Evolutionary conservation across 257 asterid species (phyloP), one percentile per base, ranked within the genome.

Genomic region (Fraxinus pennsylvanica): DNA sequence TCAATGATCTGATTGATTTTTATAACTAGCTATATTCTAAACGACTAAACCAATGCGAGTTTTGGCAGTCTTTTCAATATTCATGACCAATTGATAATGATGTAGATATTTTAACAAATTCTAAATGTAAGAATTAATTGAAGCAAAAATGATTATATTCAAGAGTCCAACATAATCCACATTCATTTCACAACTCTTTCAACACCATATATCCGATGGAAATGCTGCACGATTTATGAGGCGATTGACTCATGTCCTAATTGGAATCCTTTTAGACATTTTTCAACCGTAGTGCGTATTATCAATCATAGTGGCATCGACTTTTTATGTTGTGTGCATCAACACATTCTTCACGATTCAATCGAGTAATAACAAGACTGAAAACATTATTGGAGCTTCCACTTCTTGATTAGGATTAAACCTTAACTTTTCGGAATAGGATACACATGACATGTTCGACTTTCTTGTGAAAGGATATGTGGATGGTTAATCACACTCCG

Each of bases 301-400:
- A 21, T 21, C 29, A n/a, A 59, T 59, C 67, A n/a, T 59, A 47
- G 57, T 54, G n/a, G 3, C 65, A 17, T 33, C 59, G 54, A 54
- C 73, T 72, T 72, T 5, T 8, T 4, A 21, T 33, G 13, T 81
- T 35, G 74, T 66, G 78, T 59, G 45, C 30, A 47, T 33, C 61
- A 76, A 72, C 76, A 50, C 79, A 73, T 50, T 67, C 54, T 29
- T 72, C 72, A 81, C 71, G 68, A 76, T 0, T 19, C 15, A 66
- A 66, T 27, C 41, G 65, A 50, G 73, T 66, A 47, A 27, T 32
- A 71, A 30, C 6, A 75, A 39, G 14, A 25, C 30, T 71, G 21
- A 54, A 17, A 5, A 54, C 65, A 5, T n/a, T 5, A 19, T 54
- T 54, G 65, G 12, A 54, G 21, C 65, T 1, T 54, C 65, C 65